Percentiles rank a stretch among this genome's conserved stretches.
Evolutionary conservation across 2,329 filamentous ascomycete species (phyloP).

Genomic region (Aschersonia sp.): DNA sequence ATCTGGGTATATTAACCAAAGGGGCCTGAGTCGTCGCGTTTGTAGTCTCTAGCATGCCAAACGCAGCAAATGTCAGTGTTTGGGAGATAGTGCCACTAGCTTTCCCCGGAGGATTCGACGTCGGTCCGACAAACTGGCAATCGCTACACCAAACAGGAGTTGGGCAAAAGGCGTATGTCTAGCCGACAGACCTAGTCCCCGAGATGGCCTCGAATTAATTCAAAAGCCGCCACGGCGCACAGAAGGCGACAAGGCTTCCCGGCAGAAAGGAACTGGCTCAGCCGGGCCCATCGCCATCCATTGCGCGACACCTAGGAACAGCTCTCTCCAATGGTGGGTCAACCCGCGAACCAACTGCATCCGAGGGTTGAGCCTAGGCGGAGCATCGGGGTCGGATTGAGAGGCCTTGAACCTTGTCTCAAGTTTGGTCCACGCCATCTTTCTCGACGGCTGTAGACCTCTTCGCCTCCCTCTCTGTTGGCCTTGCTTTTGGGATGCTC

Average conservation of each 20-base stretch:
- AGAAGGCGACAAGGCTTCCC: neutral
- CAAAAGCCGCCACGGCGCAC: neutral
- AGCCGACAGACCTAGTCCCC: neutral
- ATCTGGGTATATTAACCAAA: too few relatives aligned
- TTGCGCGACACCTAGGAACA: neutral
- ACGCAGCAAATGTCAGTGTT: neutral
- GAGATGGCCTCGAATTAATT: neutral
- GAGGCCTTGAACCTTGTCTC: neutral
- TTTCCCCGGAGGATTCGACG: neutral
- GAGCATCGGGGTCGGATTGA: neutral
- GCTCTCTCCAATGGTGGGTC: neutral
- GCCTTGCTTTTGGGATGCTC: too few relatives aligned
- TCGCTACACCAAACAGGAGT: neutral
- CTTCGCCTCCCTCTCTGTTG: neutral
- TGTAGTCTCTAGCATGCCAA: neutral
- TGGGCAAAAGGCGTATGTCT: neutral
- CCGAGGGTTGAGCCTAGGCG: neutral
- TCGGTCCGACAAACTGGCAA: neutral
- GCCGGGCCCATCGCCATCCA: neutral
- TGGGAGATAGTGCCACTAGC: neutral
- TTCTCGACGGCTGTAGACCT: neutral
- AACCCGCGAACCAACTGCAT: neutral
- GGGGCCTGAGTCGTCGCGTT: neutral
- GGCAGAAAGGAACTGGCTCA: neutral
- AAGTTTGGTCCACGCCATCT: constrained; percentile 1